Evolutionary conservation across 345 rosid genomes (phyloP).

Genomic region (Aegle marmelos): DNA sequence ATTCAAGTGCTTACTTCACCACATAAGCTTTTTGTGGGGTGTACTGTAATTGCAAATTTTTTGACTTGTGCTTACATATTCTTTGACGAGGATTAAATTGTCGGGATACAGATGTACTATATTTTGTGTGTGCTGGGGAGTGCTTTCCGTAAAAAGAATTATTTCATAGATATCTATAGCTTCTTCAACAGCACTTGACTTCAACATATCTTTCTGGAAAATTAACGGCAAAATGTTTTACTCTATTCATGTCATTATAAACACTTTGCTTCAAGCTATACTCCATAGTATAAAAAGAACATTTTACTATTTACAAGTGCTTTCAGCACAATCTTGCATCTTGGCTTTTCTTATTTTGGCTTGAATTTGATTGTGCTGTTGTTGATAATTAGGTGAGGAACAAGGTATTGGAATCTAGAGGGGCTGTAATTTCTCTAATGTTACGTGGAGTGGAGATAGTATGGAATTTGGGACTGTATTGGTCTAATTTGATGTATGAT

Average conservation of each 20-base stretch:
- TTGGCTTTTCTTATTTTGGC: not conserved
- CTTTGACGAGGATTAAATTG: not conserved
- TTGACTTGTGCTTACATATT: not conserved
- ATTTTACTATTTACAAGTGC: not conserved
- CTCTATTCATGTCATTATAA: not conserved
- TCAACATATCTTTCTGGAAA: not conserved
- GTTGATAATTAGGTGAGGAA: constrained; percentile 59
- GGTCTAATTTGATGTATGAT: constrained; percentile 85
- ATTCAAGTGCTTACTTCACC: not conserved
- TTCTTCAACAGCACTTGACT: not conserved
- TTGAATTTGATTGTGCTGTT: constrained; percentile 10
- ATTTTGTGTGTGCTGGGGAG: not conserved
- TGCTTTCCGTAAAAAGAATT: not conserved
- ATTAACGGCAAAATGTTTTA: not conserved
- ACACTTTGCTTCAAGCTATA: not conserved
- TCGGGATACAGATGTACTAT: too few species aligned
- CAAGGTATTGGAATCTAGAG: constrained; percentile 80
- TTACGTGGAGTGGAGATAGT: constrained; percentile 87
- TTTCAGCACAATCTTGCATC: not conserved
- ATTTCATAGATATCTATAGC: not conserved
- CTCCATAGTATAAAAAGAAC: not conserved
- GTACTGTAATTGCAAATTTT: not conserved
- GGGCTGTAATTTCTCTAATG: constrained; percentile 57
- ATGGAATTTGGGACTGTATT: constrained; percentile 85
- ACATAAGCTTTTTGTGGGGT: not conserved